Evolutionary conservation across 768 basidiomycete genomes (phyloP).

Genomic region (Lactarius vividus): DNA sequence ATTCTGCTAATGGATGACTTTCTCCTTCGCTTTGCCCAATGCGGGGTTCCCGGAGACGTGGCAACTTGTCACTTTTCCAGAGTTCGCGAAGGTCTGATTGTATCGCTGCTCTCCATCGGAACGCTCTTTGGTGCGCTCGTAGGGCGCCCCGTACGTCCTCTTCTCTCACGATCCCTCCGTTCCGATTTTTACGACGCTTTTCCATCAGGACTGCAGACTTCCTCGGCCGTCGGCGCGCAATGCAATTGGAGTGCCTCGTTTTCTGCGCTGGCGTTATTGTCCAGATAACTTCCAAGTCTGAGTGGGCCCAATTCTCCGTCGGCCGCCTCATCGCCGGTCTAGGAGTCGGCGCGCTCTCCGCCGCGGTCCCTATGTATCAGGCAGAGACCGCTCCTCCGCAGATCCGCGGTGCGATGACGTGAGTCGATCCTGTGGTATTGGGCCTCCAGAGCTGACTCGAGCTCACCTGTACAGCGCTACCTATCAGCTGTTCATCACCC

Average conservation of each 20-base stretch:
- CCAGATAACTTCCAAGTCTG: constrained; percentile 47
- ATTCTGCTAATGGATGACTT: constrained; percentile 74
- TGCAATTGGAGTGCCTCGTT: constrained; percentile 56
- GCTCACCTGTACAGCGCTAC: constrained; percentile 37
- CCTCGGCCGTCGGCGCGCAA: constrained; percentile 65
- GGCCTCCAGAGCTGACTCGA: constrained; percentile 31
- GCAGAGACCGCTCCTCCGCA: constrained; percentile 68
- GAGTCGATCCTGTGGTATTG: neutral
- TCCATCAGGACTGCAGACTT: constrained; percentile 52
- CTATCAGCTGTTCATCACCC: constrained; percentile 64
- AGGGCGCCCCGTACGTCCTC: constrained; percentile 57
- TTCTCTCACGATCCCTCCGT: neutral
- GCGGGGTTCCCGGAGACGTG: constrained; percentile 40
- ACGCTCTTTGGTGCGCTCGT: constrained; percentile 60
- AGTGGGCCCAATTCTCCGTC: constrained; percentile 67
- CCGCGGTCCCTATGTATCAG: constrained; percentile 59
- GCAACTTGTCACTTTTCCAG: constrained; percentile 51
- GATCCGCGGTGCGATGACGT: constrained; percentile 64
- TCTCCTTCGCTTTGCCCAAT: constrained; percentile 57
- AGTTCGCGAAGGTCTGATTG: constrained; percentile 64
- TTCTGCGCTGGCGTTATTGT: constrained; percentile 62
- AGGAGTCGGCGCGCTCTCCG: constrained; percentile 65
- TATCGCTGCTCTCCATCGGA: constrained; percentile 68
- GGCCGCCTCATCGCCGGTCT: constrained; percentile 66
- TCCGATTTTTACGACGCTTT: constrained; percentile 6